Evolutionary conservation across 2,329 filamentous ascomycete genomes (phyloP), one percentile per base, ranked within the genome.

Genomic region (Aspergillus carbonarius): DNA sequence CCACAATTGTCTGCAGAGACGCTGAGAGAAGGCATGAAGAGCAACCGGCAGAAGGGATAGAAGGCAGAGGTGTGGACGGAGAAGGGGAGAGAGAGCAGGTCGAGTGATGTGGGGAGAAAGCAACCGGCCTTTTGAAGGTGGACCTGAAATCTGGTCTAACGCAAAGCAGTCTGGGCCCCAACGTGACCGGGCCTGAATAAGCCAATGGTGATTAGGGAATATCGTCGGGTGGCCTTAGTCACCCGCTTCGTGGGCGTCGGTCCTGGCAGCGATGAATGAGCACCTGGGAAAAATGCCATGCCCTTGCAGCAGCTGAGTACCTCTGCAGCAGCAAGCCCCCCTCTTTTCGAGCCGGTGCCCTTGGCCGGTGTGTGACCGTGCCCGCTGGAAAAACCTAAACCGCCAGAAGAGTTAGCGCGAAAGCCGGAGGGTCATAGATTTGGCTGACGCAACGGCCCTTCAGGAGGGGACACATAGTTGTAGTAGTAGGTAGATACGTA

Each of bases 111-210:
- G 67, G 66, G 64, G 66, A 69, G 64, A 66, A 65, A 64, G 58
- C 61, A 68, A 62, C 66, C 69, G 67, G 70, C 73, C 70, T 76
- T 77, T 76, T 76, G 72, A 76, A 75, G 72, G 72, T 72, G 70
- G 69, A 72, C 70, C 70, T 61, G 60, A 57, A 63, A 65, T 64
- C 66, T 63, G 62, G 64, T 67, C 72, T 74, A 75, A 75, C 72
- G 66, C 72, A 71, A 74, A 73, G 66, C 64, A 71, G 72, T 60
- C 61, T 69, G 65, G 71, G 34, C 59, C 56, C 58, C 59, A 77
- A 77, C 74, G 74, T 76, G 74, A 77, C 71, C 63, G 15, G 50
- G 51, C 47, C 51, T 17, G 37, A 27, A 42, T 20, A 47, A 40
- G 54, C 60, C 61, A 67, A 68, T 67, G 53, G 63, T 51, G 30